These are phyloP conservation scores for Saturnispora hagleri DNA, from an alignment of 805 yeast species.

Conservation along the genomic window DNA sequence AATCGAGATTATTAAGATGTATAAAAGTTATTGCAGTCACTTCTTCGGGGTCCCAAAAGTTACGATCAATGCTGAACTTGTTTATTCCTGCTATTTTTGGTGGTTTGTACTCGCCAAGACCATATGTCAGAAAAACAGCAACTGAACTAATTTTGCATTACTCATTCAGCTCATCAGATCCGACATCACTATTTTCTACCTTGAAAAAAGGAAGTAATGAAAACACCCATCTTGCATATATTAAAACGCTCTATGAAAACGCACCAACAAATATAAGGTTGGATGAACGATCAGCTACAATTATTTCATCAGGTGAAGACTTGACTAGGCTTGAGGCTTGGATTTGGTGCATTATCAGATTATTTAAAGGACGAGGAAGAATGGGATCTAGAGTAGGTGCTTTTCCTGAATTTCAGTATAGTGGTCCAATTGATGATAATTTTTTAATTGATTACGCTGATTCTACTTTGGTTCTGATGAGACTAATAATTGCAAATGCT, in stretches of 20 bases:
- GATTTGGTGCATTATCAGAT: conserved; percentile 25
- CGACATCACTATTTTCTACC: conserved; percentile 17
- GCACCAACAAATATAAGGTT: conserved; percentile 14
- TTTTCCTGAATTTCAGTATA: conserved; percentile 61
- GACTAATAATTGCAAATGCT: conserved; percentile 37
- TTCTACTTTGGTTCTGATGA: conserved; percentile 41
- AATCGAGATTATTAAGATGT: conserved; percentile 69
- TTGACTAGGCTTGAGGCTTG: conserved; percentile 27
- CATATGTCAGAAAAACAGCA: conserved; percentile 75
- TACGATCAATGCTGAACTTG: conserved; percentile 37
- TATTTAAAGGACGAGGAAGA: conserved; percentile 63
- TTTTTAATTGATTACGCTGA: conserved; percentile 48
- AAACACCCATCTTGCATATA: conserved; percentile 27
- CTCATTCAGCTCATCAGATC: conserved; percentile 26
- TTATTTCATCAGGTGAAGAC: conserved; percentile 19
- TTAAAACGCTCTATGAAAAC: conserved; percentile 19
- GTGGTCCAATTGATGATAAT: conserved; percentile 48
- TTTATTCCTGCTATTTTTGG: conserved; percentile 66
- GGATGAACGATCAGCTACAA: conserved; percentile 22
- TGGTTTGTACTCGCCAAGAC: conserved; percentile 67
- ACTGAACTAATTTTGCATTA: conserved; percentile 65
- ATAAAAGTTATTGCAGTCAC: conserved; percentile 71
- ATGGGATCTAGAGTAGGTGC: conserved; percentile 92
- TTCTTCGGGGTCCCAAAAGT: conserved; percentile 60
- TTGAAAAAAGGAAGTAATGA: conserved; percentile 25